Evolutionary conservation across 2,329 filamentous ascomycete species (phyloP), one percentile per base, ranked within the genome.

Genomic region (Aurifilum marmelostoma): DNA sequence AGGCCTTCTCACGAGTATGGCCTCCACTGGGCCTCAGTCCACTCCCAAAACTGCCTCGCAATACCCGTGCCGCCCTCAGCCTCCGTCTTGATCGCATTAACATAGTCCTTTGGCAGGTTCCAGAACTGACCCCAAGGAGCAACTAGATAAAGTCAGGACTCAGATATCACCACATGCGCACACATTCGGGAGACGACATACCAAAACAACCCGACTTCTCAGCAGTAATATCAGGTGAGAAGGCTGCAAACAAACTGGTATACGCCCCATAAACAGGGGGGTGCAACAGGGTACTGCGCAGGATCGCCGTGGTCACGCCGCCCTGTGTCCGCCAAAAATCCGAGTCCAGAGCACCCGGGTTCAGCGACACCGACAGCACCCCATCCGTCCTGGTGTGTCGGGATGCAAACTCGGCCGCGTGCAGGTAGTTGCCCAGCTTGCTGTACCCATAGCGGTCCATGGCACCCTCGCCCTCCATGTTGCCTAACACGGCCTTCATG

Each of bases 21-120:
- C 18, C 77, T 74, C 34, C 81, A 72, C 47, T 83, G 80, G 12
- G 77, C 76, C 65, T 82, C 77, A 1, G 76, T 78, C 82, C 81
- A 83, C 6, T 78, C 73, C 80, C 80, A 83, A 63, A 82, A 81
- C 47, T 77, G 75, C 61, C 75, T 72, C 3, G 75, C 78, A 37
- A 74, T 74, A 1, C 80, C 80, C 3, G 74, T 78, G 8, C 81
- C 81, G 3, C 81, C 80, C 58, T 82, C 80, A 1, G 74, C 73
- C 67, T 78, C 74, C 3, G 75, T 66, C 68, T 78, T 76, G 18
- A 73, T 73, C 2, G 75, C 76, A 5, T 72, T 68, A 0, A 72
- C 67, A 58, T 82, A 70, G 6, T 79, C 79, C 2, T 74, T 69
- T 0, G 77, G 74, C 2, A 79, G 70, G 1, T 75, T 72, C 67